Conservation (phyloP, 495 filamentous ascomycete genomes). For the Chaetomium tenue region DNA sequence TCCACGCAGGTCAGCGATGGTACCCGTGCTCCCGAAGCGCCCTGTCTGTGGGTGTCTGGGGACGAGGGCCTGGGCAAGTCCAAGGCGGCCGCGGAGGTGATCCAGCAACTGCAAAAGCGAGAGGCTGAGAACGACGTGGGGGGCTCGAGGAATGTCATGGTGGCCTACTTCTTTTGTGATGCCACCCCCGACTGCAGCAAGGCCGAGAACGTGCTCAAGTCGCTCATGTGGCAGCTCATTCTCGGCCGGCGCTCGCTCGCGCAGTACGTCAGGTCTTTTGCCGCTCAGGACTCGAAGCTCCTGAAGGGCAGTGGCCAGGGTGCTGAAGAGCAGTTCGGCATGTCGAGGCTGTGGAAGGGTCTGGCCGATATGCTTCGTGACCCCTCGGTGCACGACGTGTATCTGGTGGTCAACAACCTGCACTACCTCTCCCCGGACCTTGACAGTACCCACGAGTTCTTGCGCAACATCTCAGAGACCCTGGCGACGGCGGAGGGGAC, state of each 20-base stretch:
- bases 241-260: not conserved
- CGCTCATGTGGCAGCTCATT: slow-evolving; percentile 1
- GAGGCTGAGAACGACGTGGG: not conserved
- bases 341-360: not conserved
- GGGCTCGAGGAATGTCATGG: not conserved
- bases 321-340: not conserved
- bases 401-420: not conserved
- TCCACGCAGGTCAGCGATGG: not conserved
- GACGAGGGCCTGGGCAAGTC: not conserved
- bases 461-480: not conserved
- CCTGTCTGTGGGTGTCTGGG: slow-evolving; percentile 1
- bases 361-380: not conserved
- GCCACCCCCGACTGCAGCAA: not conserved
- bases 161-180: slow-evolving; percentile 1
- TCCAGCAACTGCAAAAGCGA: not conserved
- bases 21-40: not conserved
- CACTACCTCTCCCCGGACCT: not conserved
- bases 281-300: not conserved
- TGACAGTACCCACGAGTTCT: not conserved
- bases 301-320: not conserved
- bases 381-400: not conserved
- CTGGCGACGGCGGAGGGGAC: not conserved
- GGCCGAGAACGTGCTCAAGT: slow-evolving; percentile 1
- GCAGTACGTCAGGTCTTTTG: not conserved
- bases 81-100: not conserved